Evolutionary conservation across 345 rosid species (phyloP), one percentile per base, ranked within the genome.

Genomic region (Trapa incisa): DNA sequence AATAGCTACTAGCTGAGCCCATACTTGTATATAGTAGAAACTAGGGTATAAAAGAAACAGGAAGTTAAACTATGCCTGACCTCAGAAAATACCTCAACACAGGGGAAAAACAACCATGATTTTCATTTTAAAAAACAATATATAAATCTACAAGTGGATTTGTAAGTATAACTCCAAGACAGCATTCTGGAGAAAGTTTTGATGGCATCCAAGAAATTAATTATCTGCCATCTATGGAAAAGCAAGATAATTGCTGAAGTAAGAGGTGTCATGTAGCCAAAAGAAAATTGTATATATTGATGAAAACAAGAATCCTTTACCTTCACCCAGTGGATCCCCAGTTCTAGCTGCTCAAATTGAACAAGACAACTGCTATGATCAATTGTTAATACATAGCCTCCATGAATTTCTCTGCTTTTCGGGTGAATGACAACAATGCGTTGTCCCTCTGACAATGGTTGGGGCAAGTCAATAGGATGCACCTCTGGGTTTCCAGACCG

Each of bases 271-370:
- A 58, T 22, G 38, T 58, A 32, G 37, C 37, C 10, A 16, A 35
- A 50, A 35, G 35, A 54, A 22, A 58, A 58, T 10, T 32, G 38
- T 5, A 32, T 54, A 22, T 22, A 7, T 8, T n/a, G 11, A 58
- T 35, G 13, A 58, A 2, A 33, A 58, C 38, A 58, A 58, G 16
- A 58, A 32, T 35, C 37, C 58, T 65, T 73, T 87, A 95, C 99
- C 96, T 41, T 78, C 77, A 95, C 93, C 80, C 86, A 84, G 78
- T 86, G 96, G 76, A 87, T 93, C 65, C 97, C 99, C 47, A 85
- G 69, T 65, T 91, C 92, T 71, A 86, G 85, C 56, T 74, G 67
- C 67, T 87, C 97, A 81, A 95, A 95, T 80, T 87, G 88, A 75
- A 95, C 84, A 37, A 84, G 80, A 80, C 87, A 87, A 71, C 77